Evolutionary conservation across 768 basidiomycete species (phyloP).

Genomic region (Lyophyllum decastes): DNA sequence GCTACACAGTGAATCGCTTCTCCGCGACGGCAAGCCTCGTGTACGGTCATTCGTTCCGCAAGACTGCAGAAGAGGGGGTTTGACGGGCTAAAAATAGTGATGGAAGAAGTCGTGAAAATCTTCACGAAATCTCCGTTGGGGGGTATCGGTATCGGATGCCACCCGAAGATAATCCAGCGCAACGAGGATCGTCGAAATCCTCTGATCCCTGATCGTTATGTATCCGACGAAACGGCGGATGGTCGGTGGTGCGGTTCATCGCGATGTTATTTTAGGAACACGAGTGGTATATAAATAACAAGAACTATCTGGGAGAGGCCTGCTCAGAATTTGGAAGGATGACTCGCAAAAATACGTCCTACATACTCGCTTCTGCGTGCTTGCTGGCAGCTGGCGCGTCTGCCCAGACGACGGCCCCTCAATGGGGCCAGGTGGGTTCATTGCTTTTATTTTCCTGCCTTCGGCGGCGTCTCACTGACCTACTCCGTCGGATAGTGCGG

Average conservation of each 20-base stretch:
- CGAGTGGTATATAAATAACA: neutral
- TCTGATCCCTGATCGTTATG: neutral
- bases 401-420: constrained; percentile 22
- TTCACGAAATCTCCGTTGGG: neutral
- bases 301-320: neutral
- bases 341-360: constrained; percentile 6
- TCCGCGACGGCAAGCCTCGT: too few species aligned
- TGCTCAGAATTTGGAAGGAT: neutral
- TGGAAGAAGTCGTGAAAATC: neutral
- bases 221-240: constrained; percentile 38
- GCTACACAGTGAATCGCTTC: too few species aligned
- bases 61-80: neutral
- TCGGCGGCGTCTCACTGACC: neutral
- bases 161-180: constrained; percentile 12
- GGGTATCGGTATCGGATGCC: neutral
- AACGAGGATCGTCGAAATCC: neutral
- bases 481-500: constrained; percentile 43
- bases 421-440: constrained; percentile 36
- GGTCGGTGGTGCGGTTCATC: constrained; percentile 26
- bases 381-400: constrained; percentile 4
- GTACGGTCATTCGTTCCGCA: neutral
- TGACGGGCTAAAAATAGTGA: neutral
- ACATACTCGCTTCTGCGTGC: constrained; percentile 7
- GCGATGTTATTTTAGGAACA: neutral
- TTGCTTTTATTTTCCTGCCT: neutral